Percentiles rank a stretch among this genome's conserved stretches.
These are phyloP conservation scores for Dipteronia dyeriana DNA, from an alignment of 345 rosid species.

Conservation along the genomic window DNA sequence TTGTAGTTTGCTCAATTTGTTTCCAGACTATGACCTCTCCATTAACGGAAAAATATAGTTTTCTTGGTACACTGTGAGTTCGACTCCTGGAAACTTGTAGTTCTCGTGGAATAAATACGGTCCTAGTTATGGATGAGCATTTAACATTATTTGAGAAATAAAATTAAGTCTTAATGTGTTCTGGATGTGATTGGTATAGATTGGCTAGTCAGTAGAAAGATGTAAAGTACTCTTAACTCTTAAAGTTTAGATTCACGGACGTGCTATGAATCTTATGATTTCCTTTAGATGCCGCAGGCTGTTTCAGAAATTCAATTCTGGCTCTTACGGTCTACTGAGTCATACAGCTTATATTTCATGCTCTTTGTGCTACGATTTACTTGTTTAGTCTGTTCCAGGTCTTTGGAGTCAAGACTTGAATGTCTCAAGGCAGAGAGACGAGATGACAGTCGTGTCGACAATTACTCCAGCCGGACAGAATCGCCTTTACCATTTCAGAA, in stretches of 20 bases:
- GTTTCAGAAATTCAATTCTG: not conserved
- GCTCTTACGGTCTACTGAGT: not conserved
- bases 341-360: slow-evolving; percentile 1
- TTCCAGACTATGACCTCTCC: not conserved
- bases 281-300: not conserved
- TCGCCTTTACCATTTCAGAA: slow-evolving; percentile 54
- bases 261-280: not conserved
- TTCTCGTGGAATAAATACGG: not conserved
- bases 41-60: not conserved
- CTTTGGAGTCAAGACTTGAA: slow-evolving; percentile 75
- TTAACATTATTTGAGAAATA: not conserved
- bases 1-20: not conserved
- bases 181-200: not conserved
- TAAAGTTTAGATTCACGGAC: not conserved
- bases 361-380: not conserved
- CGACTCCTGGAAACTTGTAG: not conserved
- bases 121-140: not conserved
- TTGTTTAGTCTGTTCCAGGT: slow-evolving; percentile 41
- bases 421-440: slow-evolving; percentile 59
- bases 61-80: not conserved
- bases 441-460: slow-evolving; percentile 37
- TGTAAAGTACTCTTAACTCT: no score
- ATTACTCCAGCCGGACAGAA: slow-evolving; percentile 67
- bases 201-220: not conserved
- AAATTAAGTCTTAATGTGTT: not conserved